Percentiles rank a stretch among this genome's conserved stretches.
phyloP scores from a whole-genome alignment of 1,284 basidiomycete species.

The Stereum hirsutum region DNA sequence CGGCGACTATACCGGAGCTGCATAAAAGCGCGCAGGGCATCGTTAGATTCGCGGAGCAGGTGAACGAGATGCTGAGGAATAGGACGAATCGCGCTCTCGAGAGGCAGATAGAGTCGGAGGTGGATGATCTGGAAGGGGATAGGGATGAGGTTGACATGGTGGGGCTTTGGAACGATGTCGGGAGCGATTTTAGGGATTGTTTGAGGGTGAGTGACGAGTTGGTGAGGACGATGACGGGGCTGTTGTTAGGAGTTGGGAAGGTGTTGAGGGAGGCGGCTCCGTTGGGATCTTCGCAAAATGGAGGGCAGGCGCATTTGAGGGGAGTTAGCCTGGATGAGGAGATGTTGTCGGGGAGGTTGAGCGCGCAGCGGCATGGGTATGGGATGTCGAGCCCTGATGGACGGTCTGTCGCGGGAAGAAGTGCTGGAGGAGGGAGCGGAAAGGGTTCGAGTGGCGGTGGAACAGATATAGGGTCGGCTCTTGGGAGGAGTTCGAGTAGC shows the following conservation, averaged over 20 bases:
- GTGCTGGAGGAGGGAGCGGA: conserved; percentile 13
- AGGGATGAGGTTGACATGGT: conserved; percentile 29
- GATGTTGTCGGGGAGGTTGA: conserved; percentile 12
- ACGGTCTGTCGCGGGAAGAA: conserved; percentile 11
- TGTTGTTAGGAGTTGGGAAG: conserved; percentile 63
- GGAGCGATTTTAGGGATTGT: conserved; percentile 61
- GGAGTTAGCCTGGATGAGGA: conserved; percentile 43
- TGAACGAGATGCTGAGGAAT: conserved; percentile 50
- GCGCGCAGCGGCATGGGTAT: neutral
- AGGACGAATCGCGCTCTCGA: conserved; percentile 53
- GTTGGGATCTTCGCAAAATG: conserved; percentile 13
- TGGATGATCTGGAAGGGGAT: conserved; percentile 34
- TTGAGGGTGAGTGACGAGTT: conserved; percentile 67
- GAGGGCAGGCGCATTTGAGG: conserved; percentile 29
- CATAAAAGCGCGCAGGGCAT: conserved; percentile 52
- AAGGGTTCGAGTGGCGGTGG: too few relatives aligned
- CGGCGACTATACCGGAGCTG: conserved; percentile 39
- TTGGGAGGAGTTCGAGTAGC: conserved; percentile 3
- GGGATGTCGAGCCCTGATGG: conserved; percentile 7
- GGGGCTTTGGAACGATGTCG: conserved; percentile 58
- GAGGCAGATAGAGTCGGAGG: conserved; percentile 64
- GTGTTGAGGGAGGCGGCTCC: conserved; percentile 48
- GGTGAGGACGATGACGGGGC: conserved; percentile 61
- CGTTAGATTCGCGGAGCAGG: conserved; percentile 49
- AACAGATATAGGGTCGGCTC: neutral